Conservation (phyloP, 331 rosid genomes). For the Acacia concinna region DNA sequence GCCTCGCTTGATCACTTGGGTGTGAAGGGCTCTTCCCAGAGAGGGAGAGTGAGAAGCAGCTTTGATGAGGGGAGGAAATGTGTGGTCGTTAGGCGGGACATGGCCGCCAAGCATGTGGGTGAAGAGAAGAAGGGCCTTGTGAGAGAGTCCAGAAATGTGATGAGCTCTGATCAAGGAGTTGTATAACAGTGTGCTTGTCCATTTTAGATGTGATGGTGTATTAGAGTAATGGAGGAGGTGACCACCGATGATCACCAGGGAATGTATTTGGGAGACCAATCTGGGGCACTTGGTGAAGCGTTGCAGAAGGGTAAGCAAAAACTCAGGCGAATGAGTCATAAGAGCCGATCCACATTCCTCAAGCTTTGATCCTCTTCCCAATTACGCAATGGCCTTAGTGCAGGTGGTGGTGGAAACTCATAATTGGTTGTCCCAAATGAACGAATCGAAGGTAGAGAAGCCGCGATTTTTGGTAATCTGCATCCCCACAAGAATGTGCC, state of each 20-base stretch:
- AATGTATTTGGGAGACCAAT: slow-evolving; percentile 63
- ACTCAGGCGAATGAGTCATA: slow-evolving; percentile 41
- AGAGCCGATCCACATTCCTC: neutral
- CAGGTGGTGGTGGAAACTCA: neutral
- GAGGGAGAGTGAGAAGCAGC: slow-evolving; percentile 30
- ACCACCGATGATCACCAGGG: slow-evolving; percentile 49
- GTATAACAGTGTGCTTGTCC: slow-evolving; percentile 64
- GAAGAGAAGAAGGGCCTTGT: slow-evolving; percentile 53
- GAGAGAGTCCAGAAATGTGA: slow-evolving; percentile 35
- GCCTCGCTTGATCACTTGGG: slow-evolving; percentile 59
- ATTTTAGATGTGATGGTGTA: slow-evolving; percentile 36
- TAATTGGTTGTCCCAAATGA: neutral
- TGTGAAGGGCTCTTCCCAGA: slow-evolving; percentile 47
- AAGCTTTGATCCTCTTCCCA: neutral
- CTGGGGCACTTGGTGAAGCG: slow-evolving; percentile 35
- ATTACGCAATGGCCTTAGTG: no score
- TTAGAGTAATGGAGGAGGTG: slow-evolving; percentile 38
- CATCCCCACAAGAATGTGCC: no score
- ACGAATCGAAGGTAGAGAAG: no score
- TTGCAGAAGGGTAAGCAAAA: slow-evolving; percentile 67
- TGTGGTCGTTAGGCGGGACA: slow-evolving; percentile 60
- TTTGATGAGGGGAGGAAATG: slow-evolving; percentile 69
- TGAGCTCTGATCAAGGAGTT: slow-evolving; percentile 66
- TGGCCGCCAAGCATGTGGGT: slow-evolving; percentile 60
- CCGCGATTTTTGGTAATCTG: no score